phyloP scores from a whole-genome alignment of 2,329 filamentous ascomycete genomes.

The Fusarium clavum region DNA sequence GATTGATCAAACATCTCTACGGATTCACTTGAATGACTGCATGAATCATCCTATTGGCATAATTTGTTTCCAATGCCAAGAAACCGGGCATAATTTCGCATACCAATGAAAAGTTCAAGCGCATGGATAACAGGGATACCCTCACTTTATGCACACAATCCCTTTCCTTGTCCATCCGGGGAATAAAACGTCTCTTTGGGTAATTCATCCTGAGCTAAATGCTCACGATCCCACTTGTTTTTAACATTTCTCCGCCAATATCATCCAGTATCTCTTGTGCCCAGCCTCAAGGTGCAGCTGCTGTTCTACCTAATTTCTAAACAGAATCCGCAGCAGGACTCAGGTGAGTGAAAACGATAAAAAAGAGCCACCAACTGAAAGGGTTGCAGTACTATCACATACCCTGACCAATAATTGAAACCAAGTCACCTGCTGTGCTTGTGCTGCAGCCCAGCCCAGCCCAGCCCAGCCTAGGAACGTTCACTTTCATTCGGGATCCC shows the following conservation, averaged over 20 bases:
- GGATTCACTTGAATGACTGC: neutral
- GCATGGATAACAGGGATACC: conserved; percentile 20
- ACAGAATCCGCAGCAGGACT: neutral
- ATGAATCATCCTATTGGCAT: conserved; percentile 3
- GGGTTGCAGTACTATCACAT: conserved; percentile 32
- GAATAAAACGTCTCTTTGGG: conserved; percentile 12
- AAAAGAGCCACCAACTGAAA: conserved; percentile 18
- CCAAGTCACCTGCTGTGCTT: conserved; percentile 28
- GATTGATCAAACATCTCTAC: too few relatives aligned
- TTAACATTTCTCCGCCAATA: conserved; percentile 22
- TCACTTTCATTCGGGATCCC: neutral
- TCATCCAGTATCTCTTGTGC: neutral
- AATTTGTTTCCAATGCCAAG: conserved; percentile 11
- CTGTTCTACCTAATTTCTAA: conserved; percentile 4
- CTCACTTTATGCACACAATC: conserved; percentile 25
- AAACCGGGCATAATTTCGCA: conserved; percentile 16
- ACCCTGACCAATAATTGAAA: conserved; percentile 29
- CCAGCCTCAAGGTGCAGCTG: conserved; percentile 5
- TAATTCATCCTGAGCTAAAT: conserved; percentile 15
- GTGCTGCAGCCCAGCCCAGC: conserved; percentile 16
- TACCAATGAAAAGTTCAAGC: conserved; percentile 8
- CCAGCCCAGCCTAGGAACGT: conserved; percentile 8
- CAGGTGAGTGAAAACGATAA: conserved; percentile 20
- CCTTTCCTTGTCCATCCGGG: conserved; percentile 1
- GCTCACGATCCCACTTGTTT: neutral